These are phyloP conservation scores for Cryptococcus jaspeensis DNA, from an alignment of 1,284 basidiomycete species.

Conservation along the genomic window DNA sequence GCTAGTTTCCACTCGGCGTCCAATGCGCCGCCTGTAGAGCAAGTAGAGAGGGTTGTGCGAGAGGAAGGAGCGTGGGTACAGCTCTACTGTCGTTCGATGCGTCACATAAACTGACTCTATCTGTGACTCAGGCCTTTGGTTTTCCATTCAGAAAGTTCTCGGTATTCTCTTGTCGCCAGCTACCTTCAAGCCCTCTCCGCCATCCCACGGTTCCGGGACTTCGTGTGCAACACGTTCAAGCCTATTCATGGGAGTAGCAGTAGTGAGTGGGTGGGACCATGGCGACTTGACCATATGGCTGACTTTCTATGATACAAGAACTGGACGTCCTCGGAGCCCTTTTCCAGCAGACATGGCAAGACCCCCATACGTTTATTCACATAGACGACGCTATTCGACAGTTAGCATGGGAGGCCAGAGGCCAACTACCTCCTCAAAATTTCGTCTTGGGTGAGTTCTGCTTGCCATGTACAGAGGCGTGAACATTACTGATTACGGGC, in stretches of 20 bases:
- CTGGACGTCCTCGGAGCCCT: no score
- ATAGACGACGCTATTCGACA: not conserved
- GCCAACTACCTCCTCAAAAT: no score
- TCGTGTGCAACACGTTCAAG: no score
- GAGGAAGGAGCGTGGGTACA: constrained; percentile 34
- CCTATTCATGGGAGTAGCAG: no score
- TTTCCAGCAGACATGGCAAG: not conserved
- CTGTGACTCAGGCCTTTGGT: constrained; percentile 22
- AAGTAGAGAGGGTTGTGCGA: constrained; percentile 17
- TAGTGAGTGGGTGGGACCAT: no score
- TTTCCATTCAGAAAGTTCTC: constrained; percentile 25
- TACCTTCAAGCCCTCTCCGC: constrained; percentile 41
- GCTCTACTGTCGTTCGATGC: no score
- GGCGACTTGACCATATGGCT: no score
- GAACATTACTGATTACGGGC: no score
- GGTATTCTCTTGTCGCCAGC: constrained; percentile 31
- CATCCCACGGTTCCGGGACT: constrained; percentile 37
- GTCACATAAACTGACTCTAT: not conserved
- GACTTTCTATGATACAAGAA: no score
- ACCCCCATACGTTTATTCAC: not conserved
- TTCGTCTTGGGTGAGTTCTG: no score
- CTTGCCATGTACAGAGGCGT: no score
- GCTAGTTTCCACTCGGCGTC: constrained; percentile 42
- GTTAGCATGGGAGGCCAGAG: not conserved
- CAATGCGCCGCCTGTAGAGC: constrained; percentile 15